phyloP scores from a whole-genome alignment of 164 flowering plant species.

The Tinospora cordifolia region DNA sequence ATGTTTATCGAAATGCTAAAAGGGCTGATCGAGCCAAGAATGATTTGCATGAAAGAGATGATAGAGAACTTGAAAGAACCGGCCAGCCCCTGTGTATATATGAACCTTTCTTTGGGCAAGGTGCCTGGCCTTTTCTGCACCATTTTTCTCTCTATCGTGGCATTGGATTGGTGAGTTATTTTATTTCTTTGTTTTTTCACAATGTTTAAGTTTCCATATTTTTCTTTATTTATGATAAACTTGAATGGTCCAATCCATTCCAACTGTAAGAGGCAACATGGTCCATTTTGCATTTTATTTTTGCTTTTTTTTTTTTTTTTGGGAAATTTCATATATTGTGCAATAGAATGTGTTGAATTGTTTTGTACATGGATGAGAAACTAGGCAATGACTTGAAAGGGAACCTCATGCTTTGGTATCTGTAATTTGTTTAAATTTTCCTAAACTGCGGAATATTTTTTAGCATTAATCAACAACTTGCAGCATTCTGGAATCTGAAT shows the following conservation, averaged over 20 bases:
- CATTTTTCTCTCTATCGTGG: constrained; percentile 76
- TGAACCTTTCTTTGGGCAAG: constrained; percentile 90
- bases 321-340: neutral
- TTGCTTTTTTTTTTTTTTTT: too few species aligned
- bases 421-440: neutral
- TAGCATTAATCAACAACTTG: neutral
- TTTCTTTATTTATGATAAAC: neutral
- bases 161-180: constrained; percentile 70
- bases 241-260: neutral
- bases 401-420: neutral
- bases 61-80: constrained; percentile 91
- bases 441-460: neutral
- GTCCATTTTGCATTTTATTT: neutral
- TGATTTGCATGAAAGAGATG: constrained; percentile 96
- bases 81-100: constrained; percentile 90
- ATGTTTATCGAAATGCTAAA: constrained; percentile 82
- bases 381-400: neutral
- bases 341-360: neutral
- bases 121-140: constrained; percentile 91
- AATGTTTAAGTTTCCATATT: neutral
- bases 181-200: constrained; percentile 1
- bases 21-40: constrained; percentile 63
- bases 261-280: neutral
- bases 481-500: neutral
- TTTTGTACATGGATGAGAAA: neutral